Base-by-base conservation (phyloP, 495 filamentous ascomycete species). In the Podospora pseudocomata region DNA sequence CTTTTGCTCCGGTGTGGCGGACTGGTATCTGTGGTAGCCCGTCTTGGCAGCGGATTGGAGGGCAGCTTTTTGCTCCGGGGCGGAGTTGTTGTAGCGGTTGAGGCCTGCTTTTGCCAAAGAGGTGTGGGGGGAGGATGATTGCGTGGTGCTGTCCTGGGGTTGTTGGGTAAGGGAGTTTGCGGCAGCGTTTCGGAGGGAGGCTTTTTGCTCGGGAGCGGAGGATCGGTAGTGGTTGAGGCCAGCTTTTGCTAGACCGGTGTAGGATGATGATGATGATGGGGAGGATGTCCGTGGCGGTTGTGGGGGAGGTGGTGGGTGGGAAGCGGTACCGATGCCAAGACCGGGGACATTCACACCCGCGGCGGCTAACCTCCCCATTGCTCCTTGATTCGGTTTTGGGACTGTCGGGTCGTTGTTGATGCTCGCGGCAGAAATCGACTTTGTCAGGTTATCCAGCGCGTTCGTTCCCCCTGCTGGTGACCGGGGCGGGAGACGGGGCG, bases 271-370 rank as follows among this genome's bases (percentile, higher is more conserved):
- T 60, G 20, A 76, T 66, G 74, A 73, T 49, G 72, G 73, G 30
- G 75, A 39, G 49, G 66, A 54, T 32, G 30, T 32, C 30, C 30
- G 4, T 7, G 55, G 72, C 56, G 66, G 68, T 62, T 62, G 72
- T 59, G 70, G 69, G 54, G 73, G 74, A 65, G 66, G 64, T 53
- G 65, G 64, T 61, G 34, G 64, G 15, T 55, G 67, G 19, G 44
- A 1, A 58, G 68, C 9, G 44, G 59, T 13, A 60, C 88, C 88
- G 68, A 97, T 96, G 18, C 90, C 90, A 56, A 97, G 82, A 0
- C 85, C 91, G 1, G 94, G 92, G 2, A 97, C 92, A 0, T 89
- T 91, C 57, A 97, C 83, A 3, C 94, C 94, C 5, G 93, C 89
- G 65, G 87, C 85, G 19, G 89, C 85, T 6, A 98, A 83, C 26